Evolutionary conservation across 2,329 filamentous ascomycete species (phyloP).

Genomic region (Thielaviopsis populi): DNA sequence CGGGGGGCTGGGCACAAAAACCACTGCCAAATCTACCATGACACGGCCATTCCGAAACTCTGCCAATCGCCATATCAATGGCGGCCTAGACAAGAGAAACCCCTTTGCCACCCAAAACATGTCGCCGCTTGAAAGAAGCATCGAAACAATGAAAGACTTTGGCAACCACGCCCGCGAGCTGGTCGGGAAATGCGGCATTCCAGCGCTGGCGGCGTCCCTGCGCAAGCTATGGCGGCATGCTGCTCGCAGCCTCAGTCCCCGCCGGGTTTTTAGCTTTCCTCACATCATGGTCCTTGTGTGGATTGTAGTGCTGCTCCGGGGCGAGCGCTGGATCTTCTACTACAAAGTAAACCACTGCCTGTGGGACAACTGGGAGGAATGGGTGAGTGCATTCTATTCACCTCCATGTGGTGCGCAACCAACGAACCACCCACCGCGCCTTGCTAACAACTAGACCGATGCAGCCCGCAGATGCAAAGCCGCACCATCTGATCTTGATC

Average conservation of each 20-base stretch:
- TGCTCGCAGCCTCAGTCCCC: conserved; percentile 31
- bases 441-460: conserved; percentile 1
- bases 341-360: conserved; percentile 55
- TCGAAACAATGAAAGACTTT: conserved; percentile 2
- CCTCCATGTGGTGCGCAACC: not conserved
- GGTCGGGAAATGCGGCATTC: not conserved
- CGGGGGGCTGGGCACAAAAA: not conserved
- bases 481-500: conserved; percentile 71
- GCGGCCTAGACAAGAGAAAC: conserved; percentile 18
- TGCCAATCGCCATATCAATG: conserved; percentile 8
- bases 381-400: conserved; percentile 42
- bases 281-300: conserved; percentile 58
- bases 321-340: conserved; percentile 66
- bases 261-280: conserved; percentile 45
- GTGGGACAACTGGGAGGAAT: conserved; percentile 84
- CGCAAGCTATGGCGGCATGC: conserved; percentile 15
- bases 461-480: conserved; percentile 61
- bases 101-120: conserved; percentile 19
- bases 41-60: not conserved
- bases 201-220: not conserved
- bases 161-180: not conserved
- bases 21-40: conserved; percentile 2
- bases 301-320: conserved; percentile 66
- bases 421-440: not conserved
- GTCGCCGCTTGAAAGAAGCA: conserved; percentile 23